These are phyloP conservation scores for Pisolithus tinctorius DNA, from an alignment of 768 basidiomycete species.

Conservation along the genomic window DNA sequence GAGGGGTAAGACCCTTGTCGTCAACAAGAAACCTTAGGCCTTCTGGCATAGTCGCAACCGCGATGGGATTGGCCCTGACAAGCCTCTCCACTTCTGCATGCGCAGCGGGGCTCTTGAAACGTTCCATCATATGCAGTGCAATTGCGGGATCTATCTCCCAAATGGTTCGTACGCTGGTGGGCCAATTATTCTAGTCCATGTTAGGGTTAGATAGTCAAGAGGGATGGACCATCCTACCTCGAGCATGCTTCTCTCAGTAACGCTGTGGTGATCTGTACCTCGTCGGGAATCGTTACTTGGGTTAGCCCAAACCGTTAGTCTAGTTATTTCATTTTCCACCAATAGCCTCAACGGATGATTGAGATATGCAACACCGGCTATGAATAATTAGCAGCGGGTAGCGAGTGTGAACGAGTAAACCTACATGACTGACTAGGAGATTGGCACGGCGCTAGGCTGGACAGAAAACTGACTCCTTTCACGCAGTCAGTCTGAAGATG, in stretches of 20 bases:
- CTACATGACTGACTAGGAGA: slow-evolving; percentile 37
- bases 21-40: slow-evolving; percentile 77
- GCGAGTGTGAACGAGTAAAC: slow-evolving; percentile 8
- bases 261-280: slow-evolving; percentile 52
- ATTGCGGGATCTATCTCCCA: slow-evolving; percentile 85
- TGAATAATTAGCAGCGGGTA: slow-evolving; percentile 6
- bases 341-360: slow-evolving; percentile 76
- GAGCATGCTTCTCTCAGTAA: slow-evolving; percentile 51
- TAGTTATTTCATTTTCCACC: slow-evolving; percentile 84
- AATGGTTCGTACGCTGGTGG: slow-evolving; percentile 55
- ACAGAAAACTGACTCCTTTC: slow-evolving; percentile 49
- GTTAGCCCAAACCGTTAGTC: slow-evolving; percentile 87
- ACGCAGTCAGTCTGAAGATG: slow-evolving; percentile 71
- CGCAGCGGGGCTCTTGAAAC: slow-evolving; percentile 67
- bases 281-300: slow-evolving; percentile 71
- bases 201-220: background rate
- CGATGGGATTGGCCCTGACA: slow-evolving; percentile 64
- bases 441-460: slow-evolving; percentile 56
- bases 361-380: slow-evolving; percentile 56
- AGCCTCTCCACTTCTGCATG: slow-evolving; percentile 69
- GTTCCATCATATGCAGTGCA: slow-evolving; percentile 77
- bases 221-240: slow-evolving; percentile 40
- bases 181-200: slow-evolving; percentile 52
- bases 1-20: slow-evolving; percentile 50
- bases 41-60: slow-evolving; percentile 71